phyloP scores from a whole-genome alignment of 306 rosid genomes.

The Cyclanthera cordifolia region DNA sequence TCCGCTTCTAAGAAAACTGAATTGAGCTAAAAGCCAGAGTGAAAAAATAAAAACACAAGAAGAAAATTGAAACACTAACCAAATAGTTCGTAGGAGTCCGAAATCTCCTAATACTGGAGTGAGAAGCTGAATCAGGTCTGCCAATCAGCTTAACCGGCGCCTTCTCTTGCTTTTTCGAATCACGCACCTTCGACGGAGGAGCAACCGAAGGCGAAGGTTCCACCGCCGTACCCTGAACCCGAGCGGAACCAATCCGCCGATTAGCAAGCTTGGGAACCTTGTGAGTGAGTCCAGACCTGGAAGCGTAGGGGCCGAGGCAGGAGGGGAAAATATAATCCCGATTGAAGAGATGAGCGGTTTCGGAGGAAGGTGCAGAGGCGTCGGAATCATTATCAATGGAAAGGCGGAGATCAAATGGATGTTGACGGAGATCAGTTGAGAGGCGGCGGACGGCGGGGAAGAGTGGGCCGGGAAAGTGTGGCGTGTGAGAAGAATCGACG shows the following conservation, averaged over 20 bases:
- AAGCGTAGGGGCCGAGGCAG: slow-evolving; percentile 44
- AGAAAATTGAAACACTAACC: slow-evolving; percentile 28
- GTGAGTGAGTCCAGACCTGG: slow-evolving; percentile 25
- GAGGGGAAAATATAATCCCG: slow-evolving; percentile 70
- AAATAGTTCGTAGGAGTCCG: slow-evolving; percentile 24
- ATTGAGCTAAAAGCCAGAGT: neutral
- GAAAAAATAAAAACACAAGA: neutral
- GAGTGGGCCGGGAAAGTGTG: slow-evolving; percentile 33
- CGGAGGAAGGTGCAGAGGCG: neutral
- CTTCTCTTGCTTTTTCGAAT: slow-evolving; percentile 9
- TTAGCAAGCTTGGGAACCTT: slow-evolving; percentile 15
- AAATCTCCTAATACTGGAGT: neutral
- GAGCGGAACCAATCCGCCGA: neutral
- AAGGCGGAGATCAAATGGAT: slow-evolving; percentile 28
- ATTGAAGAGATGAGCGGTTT: slow-evolving; percentile 27
- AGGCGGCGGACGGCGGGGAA: slow-evolving; percentile 32
- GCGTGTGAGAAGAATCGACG: slow-evolving; percentile 2
- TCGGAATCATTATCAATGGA: slow-evolving; percentile 18
- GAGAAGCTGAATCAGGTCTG: slow-evolving; percentile 1
- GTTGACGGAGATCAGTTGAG: slow-evolving; percentile 15
- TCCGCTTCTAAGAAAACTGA: neutral
- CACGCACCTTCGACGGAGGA: neutral
- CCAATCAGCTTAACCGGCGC: neutral
- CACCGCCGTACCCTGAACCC: neutral
- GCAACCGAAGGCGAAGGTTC: neutral